Evolutionary conservation across 176 grass and related monocot species (phyloP).

Genomic region (Cocos nucifera): DNA sequence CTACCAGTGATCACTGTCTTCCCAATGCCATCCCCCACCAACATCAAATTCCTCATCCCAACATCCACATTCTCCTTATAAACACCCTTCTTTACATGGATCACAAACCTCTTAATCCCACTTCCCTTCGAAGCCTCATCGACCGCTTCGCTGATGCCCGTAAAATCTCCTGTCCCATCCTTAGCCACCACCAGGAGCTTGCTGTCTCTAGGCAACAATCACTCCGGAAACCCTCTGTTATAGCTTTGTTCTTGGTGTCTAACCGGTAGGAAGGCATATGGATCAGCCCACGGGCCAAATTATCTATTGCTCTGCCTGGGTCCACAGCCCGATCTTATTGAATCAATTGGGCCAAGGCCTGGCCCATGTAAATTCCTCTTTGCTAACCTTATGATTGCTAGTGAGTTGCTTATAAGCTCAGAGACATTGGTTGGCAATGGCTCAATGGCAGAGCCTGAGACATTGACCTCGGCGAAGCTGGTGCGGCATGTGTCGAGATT

Average conservation of each 20-base stretch:
- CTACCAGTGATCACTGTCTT: constrained; percentile 1
- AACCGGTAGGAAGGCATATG: too few species aligned
- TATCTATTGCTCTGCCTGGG: too few species aligned
- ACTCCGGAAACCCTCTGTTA: not conserved
- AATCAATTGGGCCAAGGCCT: too few species aligned
- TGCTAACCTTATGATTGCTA: not conserved
- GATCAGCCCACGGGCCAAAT: not conserved
- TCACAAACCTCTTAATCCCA: not conserved
- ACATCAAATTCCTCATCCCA: not conserved
- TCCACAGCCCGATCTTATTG: too few species aligned
- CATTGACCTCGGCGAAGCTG: not conserved
- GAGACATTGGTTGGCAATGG: not conserved
- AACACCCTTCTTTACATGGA: not conserved
- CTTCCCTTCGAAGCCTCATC: not conserved
- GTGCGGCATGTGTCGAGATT: not conserved
- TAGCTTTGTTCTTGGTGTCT: too few species aligned
- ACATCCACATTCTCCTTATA: not conserved
- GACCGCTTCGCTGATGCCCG: not conserved
- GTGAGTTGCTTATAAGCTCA: not conserved
- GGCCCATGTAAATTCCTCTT: not conserved
- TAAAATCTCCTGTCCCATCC: not conserved
- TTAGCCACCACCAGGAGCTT: constrained; percentile 1
- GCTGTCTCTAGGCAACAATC: not conserved
- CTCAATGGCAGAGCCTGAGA: not conserved
- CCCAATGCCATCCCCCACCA: not conserved